A percentile compares a stretch with the other conserved stretches of the same genome.
These are phyloP conservation scores for Agrocybe chaxingu DNA, from an alignment of 768 basidiomycete species.

Conservation along the genomic window DNA sequence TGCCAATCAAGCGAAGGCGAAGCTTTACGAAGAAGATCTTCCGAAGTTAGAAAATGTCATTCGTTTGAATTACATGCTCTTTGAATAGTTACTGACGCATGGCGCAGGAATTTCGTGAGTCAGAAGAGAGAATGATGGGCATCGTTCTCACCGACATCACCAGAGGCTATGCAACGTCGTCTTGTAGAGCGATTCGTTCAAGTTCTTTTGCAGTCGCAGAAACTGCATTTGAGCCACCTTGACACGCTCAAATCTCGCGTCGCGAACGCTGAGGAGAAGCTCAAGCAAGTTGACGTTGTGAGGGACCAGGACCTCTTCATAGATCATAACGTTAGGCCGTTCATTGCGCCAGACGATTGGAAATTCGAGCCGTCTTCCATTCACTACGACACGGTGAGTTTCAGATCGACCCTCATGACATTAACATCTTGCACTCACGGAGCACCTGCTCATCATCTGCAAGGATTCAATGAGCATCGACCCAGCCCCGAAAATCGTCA, in stretches of 20 bases:
- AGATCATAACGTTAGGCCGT: slow-evolving; percentile 65
- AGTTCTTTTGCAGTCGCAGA: slow-evolving; percentile 58
- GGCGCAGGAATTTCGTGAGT: slow-evolving; percentile 67
- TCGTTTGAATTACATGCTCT: slow-evolving; percentile 12
- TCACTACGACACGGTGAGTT: slow-evolving; percentile 73
- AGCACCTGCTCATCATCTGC: not conserved
- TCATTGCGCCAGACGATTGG: slow-evolving; percentile 65
- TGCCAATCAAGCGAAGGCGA: slow-evolving; percentile 66
- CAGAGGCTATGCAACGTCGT: slow-evolving; percentile 70
- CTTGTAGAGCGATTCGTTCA: slow-evolving; percentile 53
- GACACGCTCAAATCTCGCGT: slow-evolving; percentile 54
- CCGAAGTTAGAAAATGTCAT: slow-evolving; percentile 71
- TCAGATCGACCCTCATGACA: not conserved
- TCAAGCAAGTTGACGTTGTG: slow-evolving; percentile 50
- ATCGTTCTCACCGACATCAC: slow-evolving; percentile 6
- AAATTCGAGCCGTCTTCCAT: slow-evolving; percentile 69
- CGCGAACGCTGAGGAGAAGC: slow-evolving; percentile 39
- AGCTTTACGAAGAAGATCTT: slow-evolving; percentile 69
- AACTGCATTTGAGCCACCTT: slow-evolving; percentile 55
- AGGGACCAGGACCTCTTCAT: slow-evolving; percentile 74
- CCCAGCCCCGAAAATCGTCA: slow-evolving; percentile 66
- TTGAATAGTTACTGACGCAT: slow-evolving; percentile 3
- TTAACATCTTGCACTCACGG: not conserved
- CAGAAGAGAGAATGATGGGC: not conserved
- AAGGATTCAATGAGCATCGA: slow-evolving; percentile 66